phyloP scores from a whole-genome alignment of 176 grass and related monocot species.

The Coix lacrymajobi region DNA sequence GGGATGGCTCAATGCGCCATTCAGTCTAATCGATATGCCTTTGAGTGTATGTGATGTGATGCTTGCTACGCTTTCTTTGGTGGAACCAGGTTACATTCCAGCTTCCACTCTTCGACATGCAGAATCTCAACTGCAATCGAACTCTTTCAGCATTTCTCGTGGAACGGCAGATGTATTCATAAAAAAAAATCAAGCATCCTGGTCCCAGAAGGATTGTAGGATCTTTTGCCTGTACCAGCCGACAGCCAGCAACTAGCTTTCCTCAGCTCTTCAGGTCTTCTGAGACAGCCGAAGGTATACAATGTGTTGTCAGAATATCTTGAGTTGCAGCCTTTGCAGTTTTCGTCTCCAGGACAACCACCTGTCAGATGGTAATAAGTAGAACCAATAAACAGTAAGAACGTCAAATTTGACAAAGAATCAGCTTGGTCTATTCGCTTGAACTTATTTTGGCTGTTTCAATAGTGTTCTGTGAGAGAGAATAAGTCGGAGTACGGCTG shows the following conservation, averaged over 20 bases:
- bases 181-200: not conserved
- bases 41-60: not conserved
- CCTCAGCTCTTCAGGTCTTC: slow-evolving; percentile 78
- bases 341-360: slow-evolving; percentile 83
- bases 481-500: too few species aligned
- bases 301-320: slow-evolving; percentile 86
- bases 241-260: not conserved
- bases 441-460: too few species aligned
- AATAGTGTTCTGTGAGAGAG: too few species aligned
- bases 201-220: not conserved
- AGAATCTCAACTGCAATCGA: not conserved
- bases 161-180: not conserved
- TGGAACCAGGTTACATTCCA: not conserved
- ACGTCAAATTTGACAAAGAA: not conserved
- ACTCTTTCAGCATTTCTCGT: not conserved
- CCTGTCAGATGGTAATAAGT: slow-evolving; percentile 34
- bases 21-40: not conserved
- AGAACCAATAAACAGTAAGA: not conserved
- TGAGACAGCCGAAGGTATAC: slow-evolving; percentile 89
- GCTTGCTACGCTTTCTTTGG: slow-evolving; percentile 5
- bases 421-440: too few species aligned
- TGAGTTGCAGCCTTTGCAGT: slow-evolving; percentile 80
- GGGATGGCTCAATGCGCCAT: not conserved
- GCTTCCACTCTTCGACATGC: not conserved
- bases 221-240: not conserved